Percentiles rank a stretch among this genome's conserved stretches.
Evolutionary conservation across 495 filamentous ascomycete genomes (phyloP).

Genomic region (Acidomyces sp.): DNA sequence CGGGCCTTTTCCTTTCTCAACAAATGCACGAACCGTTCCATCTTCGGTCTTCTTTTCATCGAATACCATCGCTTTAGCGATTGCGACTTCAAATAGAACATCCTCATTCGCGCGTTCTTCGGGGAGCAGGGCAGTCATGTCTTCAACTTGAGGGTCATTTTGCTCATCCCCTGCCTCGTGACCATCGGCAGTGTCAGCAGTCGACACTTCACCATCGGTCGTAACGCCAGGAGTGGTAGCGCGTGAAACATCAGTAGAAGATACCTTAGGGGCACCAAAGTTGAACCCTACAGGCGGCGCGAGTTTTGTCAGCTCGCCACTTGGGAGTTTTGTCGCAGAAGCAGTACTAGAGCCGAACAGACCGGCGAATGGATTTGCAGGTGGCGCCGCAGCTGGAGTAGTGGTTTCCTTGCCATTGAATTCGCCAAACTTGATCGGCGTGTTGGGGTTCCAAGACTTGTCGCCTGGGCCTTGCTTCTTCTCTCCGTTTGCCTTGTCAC

Average conservation of each 20-base stretch:
- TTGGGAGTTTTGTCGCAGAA: background rate
- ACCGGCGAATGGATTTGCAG: slow-evolving; percentile 4
- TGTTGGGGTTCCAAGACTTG: slow-evolving; percentile 17
- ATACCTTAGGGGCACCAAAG: slow-evolving; percentile 13
- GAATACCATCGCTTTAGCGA: slow-evolving; percentile 17
- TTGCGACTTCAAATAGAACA: slow-evolving; percentile 17
- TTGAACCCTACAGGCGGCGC: slow-evolving; percentile 14
- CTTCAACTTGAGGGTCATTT: slow-evolving; percentile 15
- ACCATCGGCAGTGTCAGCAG: slow-evolving; percentile 10
- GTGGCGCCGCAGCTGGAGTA: slow-evolving; percentile 14
- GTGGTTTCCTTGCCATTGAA: slow-evolving; percentile 7
- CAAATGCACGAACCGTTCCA: slow-evolving; percentile 8
- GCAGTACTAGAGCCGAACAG: slow-evolving; percentile 10
- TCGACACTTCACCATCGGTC: slow-evolving; percentile 19
- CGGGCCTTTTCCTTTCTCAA: slow-evolving; percentile 20
- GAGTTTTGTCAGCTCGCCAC: slow-evolving; percentile 3
- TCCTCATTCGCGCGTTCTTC: slow-evolving; percentile 16
- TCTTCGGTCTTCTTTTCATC: slow-evolving; percentile 9
- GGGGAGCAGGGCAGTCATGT: slow-evolving; percentile 18
- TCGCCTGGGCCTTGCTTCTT: slow-evolving; percentile 8
- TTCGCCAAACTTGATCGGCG: slow-evolving; percentile 21
- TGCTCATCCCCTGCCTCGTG: slow-evolving; percentile 10
- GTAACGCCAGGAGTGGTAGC: slow-evolving; percentile 22
- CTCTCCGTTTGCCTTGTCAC: slow-evolving; percentile 1
- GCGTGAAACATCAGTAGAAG: slow-evolving; percentile 13